Percentiles rank a stretch among this genome's conserved stretches.
These are phyloP conservation scores for Leptographium wingfieldii DNA, from an alignment of 2,329 filamentous ascomycete species.

Conservation along the genomic window DNA sequence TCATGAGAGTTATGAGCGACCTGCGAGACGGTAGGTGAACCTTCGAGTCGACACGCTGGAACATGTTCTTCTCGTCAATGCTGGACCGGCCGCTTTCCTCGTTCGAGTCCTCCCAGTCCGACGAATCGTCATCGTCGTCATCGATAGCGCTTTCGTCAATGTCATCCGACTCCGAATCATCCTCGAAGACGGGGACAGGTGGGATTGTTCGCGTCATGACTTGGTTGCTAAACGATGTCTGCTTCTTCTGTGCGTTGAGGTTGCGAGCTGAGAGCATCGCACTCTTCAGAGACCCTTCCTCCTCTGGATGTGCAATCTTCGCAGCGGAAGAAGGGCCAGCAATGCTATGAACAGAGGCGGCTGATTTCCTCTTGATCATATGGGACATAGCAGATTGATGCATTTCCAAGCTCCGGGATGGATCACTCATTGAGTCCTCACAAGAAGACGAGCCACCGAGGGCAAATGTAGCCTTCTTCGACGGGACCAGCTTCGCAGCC, in stretches of 20 bases:
- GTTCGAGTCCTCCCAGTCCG: conserved; percentile 47
- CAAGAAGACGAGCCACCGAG: conserved; percentile 74
- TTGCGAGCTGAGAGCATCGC: conserved; percentile 33
- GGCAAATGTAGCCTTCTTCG: conserved; percentile 55
- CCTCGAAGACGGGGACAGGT: conserved; percentile 32
- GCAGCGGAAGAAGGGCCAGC: background rate
- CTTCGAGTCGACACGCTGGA: conserved; percentile 83
- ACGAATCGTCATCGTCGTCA: conserved; percentile 66
- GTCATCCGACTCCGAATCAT: conserved; percentile 52
- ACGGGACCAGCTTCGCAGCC: conserved; percentile 53
- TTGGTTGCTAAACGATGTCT: conserved; percentile 69
- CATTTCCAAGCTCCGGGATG: conserved; percentile 35
- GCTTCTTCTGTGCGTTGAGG: conserved; percentile 50
- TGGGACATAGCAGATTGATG: conserved; percentile 22
- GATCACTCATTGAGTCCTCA: conserved; percentile 57
- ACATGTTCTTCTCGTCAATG: conserved; percentile 66
- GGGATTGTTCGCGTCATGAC: conserved; percentile 55
- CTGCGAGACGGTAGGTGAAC: conserved; percentile 73
- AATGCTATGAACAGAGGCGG: background rate
- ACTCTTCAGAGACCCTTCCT: conserved; percentile 60
- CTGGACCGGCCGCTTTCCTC: conserved; percentile 64
- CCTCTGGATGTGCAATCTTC: conserved; percentile 43
- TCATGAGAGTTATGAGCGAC: conserved; percentile 80
- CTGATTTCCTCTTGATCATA: conserved; percentile 17
- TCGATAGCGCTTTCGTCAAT: conserved; percentile 73